Evolutionary conservation across 139 green algal genomes (phyloP).

Genomic region (Tetradesmus obliquus): DNA sequence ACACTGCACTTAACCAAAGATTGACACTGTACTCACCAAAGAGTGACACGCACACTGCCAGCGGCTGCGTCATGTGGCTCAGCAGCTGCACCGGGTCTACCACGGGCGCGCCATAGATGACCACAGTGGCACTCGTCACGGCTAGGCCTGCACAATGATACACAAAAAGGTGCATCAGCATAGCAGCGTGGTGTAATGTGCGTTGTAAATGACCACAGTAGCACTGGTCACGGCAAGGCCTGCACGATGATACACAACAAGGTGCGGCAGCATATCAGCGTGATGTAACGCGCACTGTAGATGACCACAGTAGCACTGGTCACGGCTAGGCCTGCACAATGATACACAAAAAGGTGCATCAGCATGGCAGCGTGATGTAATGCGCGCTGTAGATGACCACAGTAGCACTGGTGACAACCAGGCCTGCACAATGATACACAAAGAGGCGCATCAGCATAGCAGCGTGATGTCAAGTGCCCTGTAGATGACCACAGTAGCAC

Average conservation of each 20-base stretch:
- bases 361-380: conserved; percentile 42
- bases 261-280: conserved; percentile 29
- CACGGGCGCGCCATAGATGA: conserved; percentile 83
- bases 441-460: conserved; percentile 24
- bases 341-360: conserved; percentile 32
- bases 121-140: conserved; percentile 80
- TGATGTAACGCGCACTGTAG: conserved; percentile 68
- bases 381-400: conserved; percentile 69
- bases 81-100: conserved; percentile 81
- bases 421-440: conserved; percentile 50
- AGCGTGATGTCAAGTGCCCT: conserved; percentile 46
- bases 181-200: not conserved
- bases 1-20: no score
- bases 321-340: not conserved
- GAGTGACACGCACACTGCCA: conserved; percentile 62
- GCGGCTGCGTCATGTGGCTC: conserved; percentile 56
- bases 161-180: conserved; percentile 37
- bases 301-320: conserved; percentile 71
- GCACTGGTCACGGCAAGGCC: conserved; percentile 63
- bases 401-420: conserved; percentile 76
- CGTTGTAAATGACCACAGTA: conserved; percentile 82
- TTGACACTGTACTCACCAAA: conserved; percentile 57
- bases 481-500: conserved; percentile 62
- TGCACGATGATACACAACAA: not conserved
- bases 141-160: conserved; percentile 68